Percentiles rank a stretch among this genome's conserved stretches.
Conservation (phyloP, 208 protist genomes). For the Phytomonas serpens region DNA sequence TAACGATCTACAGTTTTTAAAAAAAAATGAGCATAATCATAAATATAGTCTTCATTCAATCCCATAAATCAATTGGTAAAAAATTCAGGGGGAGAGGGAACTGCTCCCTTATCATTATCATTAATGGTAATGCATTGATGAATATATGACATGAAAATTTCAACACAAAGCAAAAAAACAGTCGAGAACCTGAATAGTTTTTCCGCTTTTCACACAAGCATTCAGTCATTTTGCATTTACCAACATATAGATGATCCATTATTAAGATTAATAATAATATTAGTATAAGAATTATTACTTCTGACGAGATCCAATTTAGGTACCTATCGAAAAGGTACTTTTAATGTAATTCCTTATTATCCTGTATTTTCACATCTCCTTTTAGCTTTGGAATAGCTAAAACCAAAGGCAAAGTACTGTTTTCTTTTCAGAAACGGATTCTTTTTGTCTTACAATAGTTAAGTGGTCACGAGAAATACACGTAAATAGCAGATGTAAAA, state of each 20-base stretch:
- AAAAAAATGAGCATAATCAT: not conserved
- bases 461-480: not conserved
- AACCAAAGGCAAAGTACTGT: not conserved
- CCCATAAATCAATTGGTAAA: not conserved
- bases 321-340: conserved; percentile 5
- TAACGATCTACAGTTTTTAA: not conserved
- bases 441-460: not conserved
- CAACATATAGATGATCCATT: not conserved
- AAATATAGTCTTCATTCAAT: not conserved
- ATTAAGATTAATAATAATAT: conserved; percentile 4
- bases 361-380: not conserved
- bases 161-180: not conserved
- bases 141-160: not conserved
- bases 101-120: not conserved
- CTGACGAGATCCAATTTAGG: not conserved
- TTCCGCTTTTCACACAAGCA: not conserved
- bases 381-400: not conserved
- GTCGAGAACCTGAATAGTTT: not conserved
- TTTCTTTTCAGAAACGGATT: not conserved
- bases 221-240: not conserved
- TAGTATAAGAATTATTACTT: not conserved
- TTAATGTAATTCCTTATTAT: not conserved
- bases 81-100: not conserved
- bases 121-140: not conserved
- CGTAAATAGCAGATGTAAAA: not conserved